Base-by-base conservation (phyloP, 345 rosid genomes). In the Sonneratia caseolaris region DNA sequence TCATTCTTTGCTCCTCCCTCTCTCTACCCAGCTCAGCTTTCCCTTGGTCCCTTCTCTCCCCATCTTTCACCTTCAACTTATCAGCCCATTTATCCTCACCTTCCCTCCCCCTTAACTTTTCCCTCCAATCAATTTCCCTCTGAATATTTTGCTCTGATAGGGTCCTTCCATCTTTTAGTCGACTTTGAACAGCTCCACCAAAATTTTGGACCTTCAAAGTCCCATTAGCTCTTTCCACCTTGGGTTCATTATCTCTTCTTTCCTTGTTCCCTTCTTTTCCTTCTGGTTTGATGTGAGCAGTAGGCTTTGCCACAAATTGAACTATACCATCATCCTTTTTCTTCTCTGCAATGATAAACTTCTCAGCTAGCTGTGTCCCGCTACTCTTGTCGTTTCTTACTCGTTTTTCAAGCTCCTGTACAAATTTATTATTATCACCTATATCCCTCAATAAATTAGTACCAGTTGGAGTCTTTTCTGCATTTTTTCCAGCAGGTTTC, bases 351-450 rank as follows among this genome's bases (percentile, higher is more conserved):
- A 66, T 77, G 19, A 40, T 42, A 71, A 72, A 56, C 72, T 77
- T 86, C 61, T 79, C 83, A 64, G 64, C 81, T 73, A 37, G 38
- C 70, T 73, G 78, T 45, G 35, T 79, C 66, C 72, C 75, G 49
- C 67, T 56, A 73, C 78, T 76, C 19, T 70, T 77, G 18, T 79
- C 90, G 76, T 74, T 83, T 75, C 79, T 76, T 53, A 79, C 65
- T 67, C 84, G 76, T 79, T 74, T 79, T 11, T 71, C 84, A 74
- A 76, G 73, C 74, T 76, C 85, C 71, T 80, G 86, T 42, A 80
- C 71, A 72, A 77, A 68, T 70, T 77, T 79, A 72, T 77, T 57
- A 72, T 80, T 79, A 70, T 67, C 73, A 64, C 69, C 72, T 48
- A 38, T 78, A 37, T 70, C 64, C 66, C 64, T 47, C 74, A 57